Evolutionary conservation across 352 stramenopile species (phyloP), one percentile per base, ranked within the genome.

Genomic region (Globisporangium spinosum): DNA sequence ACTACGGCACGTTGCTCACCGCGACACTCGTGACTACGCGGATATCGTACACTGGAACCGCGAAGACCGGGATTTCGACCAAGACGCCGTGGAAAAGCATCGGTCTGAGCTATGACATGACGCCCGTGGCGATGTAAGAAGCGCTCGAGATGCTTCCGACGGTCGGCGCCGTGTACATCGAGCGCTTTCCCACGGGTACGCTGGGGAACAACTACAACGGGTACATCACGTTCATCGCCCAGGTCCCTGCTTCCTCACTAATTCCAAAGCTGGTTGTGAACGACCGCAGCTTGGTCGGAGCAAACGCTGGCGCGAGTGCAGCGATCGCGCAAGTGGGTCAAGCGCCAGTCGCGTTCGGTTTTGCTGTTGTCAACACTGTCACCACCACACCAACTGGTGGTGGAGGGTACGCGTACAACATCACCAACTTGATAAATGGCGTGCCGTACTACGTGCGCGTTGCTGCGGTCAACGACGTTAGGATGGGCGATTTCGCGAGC

Each of bases 71-170:
- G 4, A 62, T 77, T 2, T n/a, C 63, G 10, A 12, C 91, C 8
- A 74, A 77, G 15, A 89, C 83, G 7, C 83, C 76, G 23, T 91
- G 78, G 74, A 82, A 83, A 13, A 93, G 82, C 3, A 89, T 70
- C 3, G 74, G 79, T 12, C 60, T 95, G 32, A 20, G 72, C 0
- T 85, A 80, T 62, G 84, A 95, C 51, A 65, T 81, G 9, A 87
- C 82, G 0, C 85, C 85, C n/a, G 68, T 56, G 20, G 72, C 67
- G 2, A 78, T 95, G 74, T 74, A 94, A 58, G 79, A 80, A 15
- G 89, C 93, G 2, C 63, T 99, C 13, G 87, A 98, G 77, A 77
- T 93, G 65, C 72, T 99, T 4, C 82, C 92, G 12, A 94, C 89
- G 58, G 65, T 97, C 25, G 94, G 94, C 1, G 75, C 87, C n/a